Percentiles rank a stretch among this genome's conserved stretches.
These are phyloP conservation scores for Gigaspora rosea DNA, from an alignment of 192 early-diverging fungal genomes.

Conservation along the genomic window DNA sequence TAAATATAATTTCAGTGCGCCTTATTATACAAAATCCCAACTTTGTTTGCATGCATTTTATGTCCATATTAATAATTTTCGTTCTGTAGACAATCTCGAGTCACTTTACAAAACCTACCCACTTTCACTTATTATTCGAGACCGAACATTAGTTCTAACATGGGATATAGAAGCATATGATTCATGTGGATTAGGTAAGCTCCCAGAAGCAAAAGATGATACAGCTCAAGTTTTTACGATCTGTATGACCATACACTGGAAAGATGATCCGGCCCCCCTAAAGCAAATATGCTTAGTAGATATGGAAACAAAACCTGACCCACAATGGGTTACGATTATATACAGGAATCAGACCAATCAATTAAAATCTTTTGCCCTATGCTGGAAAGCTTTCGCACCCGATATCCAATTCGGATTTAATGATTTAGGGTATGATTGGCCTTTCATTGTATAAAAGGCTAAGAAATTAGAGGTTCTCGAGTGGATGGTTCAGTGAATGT, in stretches of 20 bases:
- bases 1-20: no score
- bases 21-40: no score
- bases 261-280: neutral
- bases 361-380: slow-evolving; percentile 12
- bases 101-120: no score
- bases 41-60: no score
- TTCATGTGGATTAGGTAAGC: neutral
- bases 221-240: neutral
- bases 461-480: neutral
- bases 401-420: neutral
- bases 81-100: no score
- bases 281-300: neutral
- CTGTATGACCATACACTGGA: slow-evolving; percentile 15
- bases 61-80: no score
- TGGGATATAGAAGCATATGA: slow-evolving; percentile 15
- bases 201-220: neutral
- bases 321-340: slow-evolving; percentile 3
- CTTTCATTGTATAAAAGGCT: slow-evolving; percentile 9
- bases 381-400: neutral
- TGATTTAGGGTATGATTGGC: neutral
- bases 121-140: no score
- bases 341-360: neutral
- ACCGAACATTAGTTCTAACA: no score
- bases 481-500: no score
- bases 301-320: no score